Base-by-base conservation (phyloP, 495 filamentous ascomycete species). In the Lasiosphaeria hispida region DNA sequence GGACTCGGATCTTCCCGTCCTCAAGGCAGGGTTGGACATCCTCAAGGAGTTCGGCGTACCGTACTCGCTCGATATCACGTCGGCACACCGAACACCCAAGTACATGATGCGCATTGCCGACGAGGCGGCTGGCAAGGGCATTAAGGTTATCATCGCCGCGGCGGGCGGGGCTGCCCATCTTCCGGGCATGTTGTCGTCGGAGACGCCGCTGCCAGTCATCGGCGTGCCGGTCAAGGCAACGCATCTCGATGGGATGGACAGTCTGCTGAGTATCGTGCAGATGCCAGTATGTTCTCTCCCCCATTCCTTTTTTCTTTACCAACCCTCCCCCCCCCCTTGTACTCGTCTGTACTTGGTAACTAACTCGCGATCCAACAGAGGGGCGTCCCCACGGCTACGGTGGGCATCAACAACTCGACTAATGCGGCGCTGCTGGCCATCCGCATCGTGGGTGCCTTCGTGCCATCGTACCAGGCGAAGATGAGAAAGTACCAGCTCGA, bases 101-200 rank as follows among this genome's bases (percentile, higher is more conserved):
- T 84, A 80, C 62, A 96, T 98, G 89, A 85, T 85, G 62, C 66
- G 82, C 15, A 92, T 90, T 68, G 89, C 90, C 30, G 79, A 80
- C 45, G 74, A 78, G 40, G 90, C 92, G 18, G 83, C 83, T 3
- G 78, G 75, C 10, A 77, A 81, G 1, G 88, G 90, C 23, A 81
- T 96, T 74, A 87, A 89, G 72, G 91, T 94, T 40, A 92, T 97
- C 69, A 96, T 98, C 69, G 93, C 94, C 0, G 93, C 92, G 10
- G 94, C 95, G 13, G 93, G 92, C 44, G 93, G 94, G 39, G 92
- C 92, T 1, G 93, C 93, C 10, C 90, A 96, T 71, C 76, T 96
- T 6, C 94, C 92, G 8, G 93, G 95, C 39, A 97, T 97, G 94
- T 77, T 89, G 9, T 88, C 92, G 2, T 87, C 90, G 10, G 85